phyloP scores from a whole-genome alignment of 148 eudicot genomes.

The Diospyros kaki region DNA sequence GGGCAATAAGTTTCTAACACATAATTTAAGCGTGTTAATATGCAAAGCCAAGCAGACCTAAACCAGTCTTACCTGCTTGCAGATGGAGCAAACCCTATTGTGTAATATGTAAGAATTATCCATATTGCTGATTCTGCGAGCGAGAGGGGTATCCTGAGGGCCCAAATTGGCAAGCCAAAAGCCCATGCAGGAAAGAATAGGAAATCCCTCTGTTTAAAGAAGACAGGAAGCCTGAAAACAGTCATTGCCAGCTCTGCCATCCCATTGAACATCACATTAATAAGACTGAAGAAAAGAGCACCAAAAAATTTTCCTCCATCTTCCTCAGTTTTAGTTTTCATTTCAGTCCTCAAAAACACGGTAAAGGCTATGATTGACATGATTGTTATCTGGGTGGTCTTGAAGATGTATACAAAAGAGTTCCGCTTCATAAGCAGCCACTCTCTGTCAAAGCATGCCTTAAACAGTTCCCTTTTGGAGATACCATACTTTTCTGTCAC shows the following conservation, averaged over 20 bases:
- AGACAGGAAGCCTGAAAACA: conserved; percentile 51
- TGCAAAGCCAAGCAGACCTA: background rate
- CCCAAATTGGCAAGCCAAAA: conserved; percentile 62
- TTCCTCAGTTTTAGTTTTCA: conserved; percentile 38
- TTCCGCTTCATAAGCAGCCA: conserved; percentile 73
- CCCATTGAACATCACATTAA: conserved; percentile 66
- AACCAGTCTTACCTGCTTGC: conserved; percentile 46
- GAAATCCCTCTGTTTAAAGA: conserved; percentile 66
- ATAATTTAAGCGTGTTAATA: background rate
- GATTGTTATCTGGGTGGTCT: conserved; percentile 62
- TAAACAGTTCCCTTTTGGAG: conserved; percentile 50
- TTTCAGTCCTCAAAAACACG: conserved; percentile 58
- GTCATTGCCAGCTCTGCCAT: conserved; percentile 72
- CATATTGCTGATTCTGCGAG: conserved; percentile 63
- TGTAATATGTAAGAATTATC: conserved; percentile 68
- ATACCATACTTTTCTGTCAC: conserved; percentile 56
- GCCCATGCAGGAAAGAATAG: conserved; percentile 75
- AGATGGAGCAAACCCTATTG: conserved; percentile 71
- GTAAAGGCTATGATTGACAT: conserved; percentile 56
- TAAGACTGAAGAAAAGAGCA: conserved; percentile 60
- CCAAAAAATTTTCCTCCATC: conserved; percentile 65
- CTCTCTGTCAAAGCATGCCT: conserved; percentile 69
- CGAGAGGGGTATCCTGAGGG: conserved; percentile 61
- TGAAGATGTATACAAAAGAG: conserved; percentile 60
- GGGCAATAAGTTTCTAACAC: background rate